phyloP scores from a whole-genome alignment of 768 basidiomycete genomes.

The Suillus lakei region DNA sequence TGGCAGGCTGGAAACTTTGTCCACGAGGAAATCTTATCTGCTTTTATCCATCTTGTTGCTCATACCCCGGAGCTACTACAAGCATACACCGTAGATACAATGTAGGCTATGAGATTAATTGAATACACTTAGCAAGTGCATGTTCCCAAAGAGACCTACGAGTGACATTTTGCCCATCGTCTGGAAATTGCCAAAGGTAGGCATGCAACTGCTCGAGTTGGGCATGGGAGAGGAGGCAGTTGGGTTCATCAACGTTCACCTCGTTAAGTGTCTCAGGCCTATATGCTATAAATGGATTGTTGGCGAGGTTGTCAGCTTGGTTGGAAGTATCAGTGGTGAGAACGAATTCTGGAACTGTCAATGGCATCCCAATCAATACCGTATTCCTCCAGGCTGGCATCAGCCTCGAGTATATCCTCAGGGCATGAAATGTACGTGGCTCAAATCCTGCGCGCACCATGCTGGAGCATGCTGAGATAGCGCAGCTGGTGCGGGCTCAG shows the following conservation, averaged over 20 bases:
- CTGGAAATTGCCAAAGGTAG: too few relatives aligned
- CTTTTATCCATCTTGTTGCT: constrained; percentile 93
- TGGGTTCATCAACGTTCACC: too few relatives aligned
- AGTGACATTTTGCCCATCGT: too few relatives aligned
- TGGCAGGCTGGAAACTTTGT: constrained; percentile 95
- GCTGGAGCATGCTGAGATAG: too few relatives aligned
- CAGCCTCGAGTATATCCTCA: neutral
- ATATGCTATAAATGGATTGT: neutral
- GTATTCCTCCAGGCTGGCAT: constrained; percentile 18
- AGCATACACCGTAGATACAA: constrained; percentile 67
- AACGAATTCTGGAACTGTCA: too few relatives aligned
- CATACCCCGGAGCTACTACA: constrained; percentile 98
- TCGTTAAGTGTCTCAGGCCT: neutral
- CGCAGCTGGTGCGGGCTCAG: too few relatives aligned
- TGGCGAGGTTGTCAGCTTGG: neutral
- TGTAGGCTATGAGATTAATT: too few relatives aligned
- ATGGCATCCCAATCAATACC: constrained; percentile 32
- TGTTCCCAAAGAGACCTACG: too few relatives aligned
- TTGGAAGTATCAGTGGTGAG: neutral
- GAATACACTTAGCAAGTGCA: too few relatives aligned
- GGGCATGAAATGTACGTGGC: neutral
- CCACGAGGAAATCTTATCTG: constrained; percentile 91
- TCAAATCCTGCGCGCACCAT: too few relatives aligned
- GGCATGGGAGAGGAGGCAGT: too few relatives aligned
- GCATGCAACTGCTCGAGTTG: too few relatives aligned